Conservation (phyloP, 805 yeast genomes). For the Kockiozyma suomiensis region DNA sequence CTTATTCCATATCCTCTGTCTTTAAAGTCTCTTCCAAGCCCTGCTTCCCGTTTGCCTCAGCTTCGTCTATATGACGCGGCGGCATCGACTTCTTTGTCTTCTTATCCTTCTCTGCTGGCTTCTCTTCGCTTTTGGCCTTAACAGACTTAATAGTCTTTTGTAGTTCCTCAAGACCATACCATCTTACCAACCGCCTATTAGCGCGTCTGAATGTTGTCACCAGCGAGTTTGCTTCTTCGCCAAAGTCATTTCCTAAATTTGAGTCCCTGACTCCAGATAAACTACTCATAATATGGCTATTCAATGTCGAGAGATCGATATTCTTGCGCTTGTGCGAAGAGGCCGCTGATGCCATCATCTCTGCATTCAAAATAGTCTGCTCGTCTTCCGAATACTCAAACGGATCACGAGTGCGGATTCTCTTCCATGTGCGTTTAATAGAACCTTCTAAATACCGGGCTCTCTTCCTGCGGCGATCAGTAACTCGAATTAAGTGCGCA, state of each 20-base stretch:
- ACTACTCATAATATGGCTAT: slow-evolving; percentile 24
- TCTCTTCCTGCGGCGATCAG: slow-evolving; percentile 35
- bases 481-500: slow-evolving; percentile 31
- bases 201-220: slow-evolving; percentile 37
- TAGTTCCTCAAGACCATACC: slow-evolving; percentile 22
- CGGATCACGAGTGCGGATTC: slow-evolving; percentile 41
- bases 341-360: slow-evolving; percentile 35
- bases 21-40: background rate
- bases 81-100: background rate
- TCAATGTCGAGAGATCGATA: slow-evolving; percentile 22
- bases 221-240: slow-evolving; percentile 37
- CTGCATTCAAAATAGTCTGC: slow-evolving; percentile 25
- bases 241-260: slow-evolving; percentile 36
- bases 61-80: background rate
- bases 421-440: slow-evolving; percentile 38
- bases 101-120: background rate
- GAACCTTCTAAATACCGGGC: slow-evolving; percentile 37
- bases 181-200: slow-evolving; percentile 37
- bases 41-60: background rate
- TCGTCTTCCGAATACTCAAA: slow-evolving; percentile 44
- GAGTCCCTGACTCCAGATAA: slow-evolving; percentile 22
- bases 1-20: background rate
- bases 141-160: background rate
- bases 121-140: background rate
- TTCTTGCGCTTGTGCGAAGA: slow-evolving; percentile 31